Evolutionary conservation across 2,329 filamentous ascomycete genomes (phyloP).

Genomic region (Neofusicoccum laricinum): DNA sequence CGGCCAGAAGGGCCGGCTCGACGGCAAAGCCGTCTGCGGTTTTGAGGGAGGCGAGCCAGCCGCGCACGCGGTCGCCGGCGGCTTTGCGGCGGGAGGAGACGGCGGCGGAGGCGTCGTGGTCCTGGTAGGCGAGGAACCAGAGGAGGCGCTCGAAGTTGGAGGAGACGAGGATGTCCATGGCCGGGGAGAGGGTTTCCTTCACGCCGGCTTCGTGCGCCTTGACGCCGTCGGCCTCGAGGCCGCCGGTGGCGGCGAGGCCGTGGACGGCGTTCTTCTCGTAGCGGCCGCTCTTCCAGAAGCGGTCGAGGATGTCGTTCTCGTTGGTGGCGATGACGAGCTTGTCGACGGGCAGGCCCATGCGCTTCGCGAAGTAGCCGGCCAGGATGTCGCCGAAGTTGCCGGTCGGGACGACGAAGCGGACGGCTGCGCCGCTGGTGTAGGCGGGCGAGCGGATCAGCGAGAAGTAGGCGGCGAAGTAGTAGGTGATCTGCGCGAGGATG

Average conservation of each 20-base stretch:
- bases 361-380: slow-evolving; percentile 85
- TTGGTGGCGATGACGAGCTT: slow-evolving; percentile 94
- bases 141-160: slow-evolving; percentile 95
- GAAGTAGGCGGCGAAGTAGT: slow-evolving; percentile 97
- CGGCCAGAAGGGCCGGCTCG: slow-evolving; percentile 66
- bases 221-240: slow-evolving; percentile 54
- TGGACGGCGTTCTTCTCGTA: slow-evolving; percentile 80
- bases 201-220: slow-evolving; percentile 68
- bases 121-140: slow-evolving; percentile 85
- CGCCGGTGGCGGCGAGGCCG: slow-evolving; percentile 55
- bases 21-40: slow-evolving; percentile 78
- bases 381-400: slow-evolving; percentile 97
- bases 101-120: slow-evolving; percentile 45
- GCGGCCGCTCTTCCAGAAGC: slow-evolving; percentile 86
- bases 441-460: slow-evolving; percentile 60
- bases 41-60: slow-evolving; percentile 81
- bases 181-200: slow-evolving; percentile 87
- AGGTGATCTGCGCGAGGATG: slow-evolving; percentile 93
- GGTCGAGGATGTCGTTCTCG: slow-evolving; percentile 93
- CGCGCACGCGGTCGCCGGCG: slow-evolving; percentile 69
- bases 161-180: slow-evolving; percentile 96
- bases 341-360: slow-evolving; percentile 83
- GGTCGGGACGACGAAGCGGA: slow-evolving; percentile 86
- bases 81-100: slow-evolving; percentile 46
- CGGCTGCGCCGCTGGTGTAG: slow-evolving; percentile 60